Evolutionary conservation across 1,284 basidiomycete genomes (phyloP), one percentile per base, ranked within the genome.

Genomic region (Ceratobasidium sp.): DNA sequence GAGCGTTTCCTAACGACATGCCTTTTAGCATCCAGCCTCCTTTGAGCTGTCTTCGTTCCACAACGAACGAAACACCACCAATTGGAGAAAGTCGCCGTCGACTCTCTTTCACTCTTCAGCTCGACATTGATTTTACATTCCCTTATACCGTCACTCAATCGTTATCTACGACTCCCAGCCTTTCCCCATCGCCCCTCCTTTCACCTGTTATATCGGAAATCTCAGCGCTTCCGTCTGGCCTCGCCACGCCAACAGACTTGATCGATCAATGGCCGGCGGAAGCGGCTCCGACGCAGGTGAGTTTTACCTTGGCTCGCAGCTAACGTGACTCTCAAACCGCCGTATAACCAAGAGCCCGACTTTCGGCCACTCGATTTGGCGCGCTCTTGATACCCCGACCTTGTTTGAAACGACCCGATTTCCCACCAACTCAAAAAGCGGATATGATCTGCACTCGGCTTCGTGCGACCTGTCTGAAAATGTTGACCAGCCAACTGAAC

Each of bases 21-120:
- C 17, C 45, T 25, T 52, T 40, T 40, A 27, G 32, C 52, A 52
- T 42, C 35, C 45, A 52, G 20, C 38, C 22, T 27, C 60, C 60
- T 50, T 31, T 64, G 34, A 64, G 60, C 34, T 52, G 42, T 35
- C 22, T 64, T 64, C 60, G 60, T 25, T 64, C 60, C n/a, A 64
- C 60, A 7, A 55, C 10, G 17, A 38, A 52, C 31, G 47, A 50
- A 17, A 43, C 12, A 42, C 32, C 35, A 10, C 42, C 60, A 13
- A 31, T 64, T 7, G 34, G 29, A 13, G 32, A 64, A 35, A 32
- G 54, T 32, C 60, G 60, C 27, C 49, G 47, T 27, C 60, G 49
- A 22, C 60, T 47, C 6, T 32, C 3, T 22, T 64, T 64, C 42
- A 40, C 35, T 6, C 47, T 52, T 49, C 47, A 49, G 8, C 32